Evolutionary conservation across 306 rosid species (phyloP).

Genomic region (Corylus americana): DNA sequence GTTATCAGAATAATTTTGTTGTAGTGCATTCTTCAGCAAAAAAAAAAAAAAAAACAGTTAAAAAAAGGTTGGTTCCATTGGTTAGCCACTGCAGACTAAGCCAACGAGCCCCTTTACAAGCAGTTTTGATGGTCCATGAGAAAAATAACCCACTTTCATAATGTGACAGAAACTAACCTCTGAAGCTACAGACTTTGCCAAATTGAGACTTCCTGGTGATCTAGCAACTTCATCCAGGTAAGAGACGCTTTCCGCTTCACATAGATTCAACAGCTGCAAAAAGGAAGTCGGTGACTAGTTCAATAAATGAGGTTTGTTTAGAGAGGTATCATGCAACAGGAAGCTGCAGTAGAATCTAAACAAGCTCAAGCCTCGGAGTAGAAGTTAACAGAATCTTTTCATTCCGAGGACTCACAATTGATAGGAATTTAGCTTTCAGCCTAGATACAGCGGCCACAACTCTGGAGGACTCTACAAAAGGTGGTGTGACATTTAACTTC

Average conservation of each 20-base stretch:
- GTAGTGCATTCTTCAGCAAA: background rate
- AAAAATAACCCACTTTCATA: background rate
- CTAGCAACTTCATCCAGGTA: conserved; percentile 91
- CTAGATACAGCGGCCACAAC: conserved; percentile 77
- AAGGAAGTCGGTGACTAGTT: conserved; percentile 18
- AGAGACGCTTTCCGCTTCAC: conserved; percentile 83
- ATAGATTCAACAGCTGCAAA: conserved; percentile 76
- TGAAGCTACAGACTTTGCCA: conserved; percentile 84
- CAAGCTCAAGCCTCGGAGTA: conserved; percentile 22
- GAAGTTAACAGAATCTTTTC: conserved; percentile 12
- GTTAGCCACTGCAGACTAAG: background rate
- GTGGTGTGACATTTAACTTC: conserved; percentile 50
- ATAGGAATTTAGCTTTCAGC: conserved; percentile 71
- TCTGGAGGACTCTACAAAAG: conserved; percentile 46
- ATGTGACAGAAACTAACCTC: conserved; percentile 56
- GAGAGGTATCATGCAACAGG: conserved; percentile 8
- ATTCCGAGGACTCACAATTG: conserved; percentile 69
- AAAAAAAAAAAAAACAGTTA: background rate
- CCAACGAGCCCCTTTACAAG: background rate
- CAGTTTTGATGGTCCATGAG: conserved; percentile 1
- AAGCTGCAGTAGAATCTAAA: conserved; percentile 34
- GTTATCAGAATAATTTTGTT: background rate
- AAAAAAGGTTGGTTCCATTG: background rate
- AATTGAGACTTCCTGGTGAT: conserved; percentile 60
- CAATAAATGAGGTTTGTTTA: conserved; percentile 14